Evolutionary conservation across 2,329 filamentous ascomycete genomes (phyloP).

Genomic region (Aspergillus japonicus): DNA sequence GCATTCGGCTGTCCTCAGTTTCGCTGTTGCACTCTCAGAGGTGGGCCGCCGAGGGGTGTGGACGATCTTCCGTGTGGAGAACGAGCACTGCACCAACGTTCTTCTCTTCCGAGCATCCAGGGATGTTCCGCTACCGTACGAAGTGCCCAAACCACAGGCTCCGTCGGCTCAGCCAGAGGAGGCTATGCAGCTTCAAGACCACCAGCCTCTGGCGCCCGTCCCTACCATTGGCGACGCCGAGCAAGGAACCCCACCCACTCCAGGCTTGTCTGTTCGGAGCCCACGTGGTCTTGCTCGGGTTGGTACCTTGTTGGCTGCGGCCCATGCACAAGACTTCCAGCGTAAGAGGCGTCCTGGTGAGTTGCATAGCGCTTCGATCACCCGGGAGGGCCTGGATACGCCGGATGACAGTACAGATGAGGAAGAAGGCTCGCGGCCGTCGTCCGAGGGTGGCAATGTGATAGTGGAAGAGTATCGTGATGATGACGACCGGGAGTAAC

Average conservation of each 20-base stretch:
- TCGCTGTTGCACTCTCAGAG: slow-evolving; percentile 74
- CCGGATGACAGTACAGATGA: slow-evolving; percentile 42
- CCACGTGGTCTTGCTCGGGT: slow-evolving; percentile 49
- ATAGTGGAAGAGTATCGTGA: slow-evolving; percentile 18
- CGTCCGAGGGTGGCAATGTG: slow-evolving; percentile 13
- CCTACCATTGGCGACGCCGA: slow-evolving; percentile 29
- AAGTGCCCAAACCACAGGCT: slow-evolving; percentile 36
- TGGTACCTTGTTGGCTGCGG: slow-evolving; percentile 71
- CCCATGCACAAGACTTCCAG: slow-evolving; percentile 90
- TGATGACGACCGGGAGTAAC: slow-evolving; percentile 6
- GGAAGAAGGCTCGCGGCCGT: slow-evolving; percentile 26
- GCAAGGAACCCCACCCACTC: slow-evolving; percentile 26
- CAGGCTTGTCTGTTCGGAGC: slow-evolving; percentile 27
- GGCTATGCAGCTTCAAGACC: slow-evolving; percentile 29
- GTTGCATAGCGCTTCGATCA: slow-evolving; percentile 36
- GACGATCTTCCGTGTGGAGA: slow-evolving; percentile 92
- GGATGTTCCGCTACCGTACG: slow-evolving; percentile 83
- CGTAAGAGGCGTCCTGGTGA: slow-evolving; percentile 63
- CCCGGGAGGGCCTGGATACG: slow-evolving; percentile 32
- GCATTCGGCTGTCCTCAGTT: slow-evolving; percentile 79
- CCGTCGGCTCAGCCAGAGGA: slow-evolving; percentile 18
- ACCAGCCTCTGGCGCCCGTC: slow-evolving; percentile 19
- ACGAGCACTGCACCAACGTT: slow-evolving; percentile 94
- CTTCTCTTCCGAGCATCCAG: slow-evolving; percentile 83
- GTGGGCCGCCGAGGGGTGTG: slow-evolving; percentile 84